Conservation (phyloP, 2,329 filamentous ascomycete genomes). For the Ilyonectria sp. region DNA sequence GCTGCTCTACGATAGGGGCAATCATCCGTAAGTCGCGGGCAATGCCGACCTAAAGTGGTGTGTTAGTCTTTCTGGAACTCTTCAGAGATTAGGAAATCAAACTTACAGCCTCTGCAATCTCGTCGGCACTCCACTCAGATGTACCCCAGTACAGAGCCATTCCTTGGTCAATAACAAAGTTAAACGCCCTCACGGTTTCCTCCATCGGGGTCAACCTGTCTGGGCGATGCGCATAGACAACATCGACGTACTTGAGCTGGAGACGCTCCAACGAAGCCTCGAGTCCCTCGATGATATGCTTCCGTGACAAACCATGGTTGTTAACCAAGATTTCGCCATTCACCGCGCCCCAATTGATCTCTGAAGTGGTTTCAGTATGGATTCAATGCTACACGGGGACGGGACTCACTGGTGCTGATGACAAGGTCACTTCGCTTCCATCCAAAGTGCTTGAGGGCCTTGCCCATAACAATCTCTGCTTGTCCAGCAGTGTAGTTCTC, state of each 20-base stretch:
- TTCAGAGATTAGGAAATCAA: accelerated
- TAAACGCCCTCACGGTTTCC: constrained; percentile 80
- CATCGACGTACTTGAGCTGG: constrained; percentile 74
- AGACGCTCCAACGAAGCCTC: constrained; percentile 71
- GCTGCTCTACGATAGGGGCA: constrained; percentile 77
- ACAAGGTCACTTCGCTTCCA: constrained; percentile 76
- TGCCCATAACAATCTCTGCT: constrained; percentile 75
- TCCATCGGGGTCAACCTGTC: constrained; percentile 79
- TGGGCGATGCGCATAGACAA: constrained; percentile 79
- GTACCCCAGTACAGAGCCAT: constrained; percentile 77
- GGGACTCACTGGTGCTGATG: constrained; percentile 66
- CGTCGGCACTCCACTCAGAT: constrained; percentile 78
- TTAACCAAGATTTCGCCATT: constrained; percentile 75
- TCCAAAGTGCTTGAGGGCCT: constrained; percentile 72
- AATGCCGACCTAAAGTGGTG: constrained; percentile 59
- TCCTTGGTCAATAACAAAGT: constrained; percentile 77
- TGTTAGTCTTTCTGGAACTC: neutral
- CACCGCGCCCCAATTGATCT: constrained; percentile 76
- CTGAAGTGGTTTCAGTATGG: constrained; percentile 35
- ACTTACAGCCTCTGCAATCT: constrained; percentile 72
- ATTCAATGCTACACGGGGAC: accelerated
- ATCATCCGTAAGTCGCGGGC: constrained; percentile 74
- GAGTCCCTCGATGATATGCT: constrained; percentile 74
- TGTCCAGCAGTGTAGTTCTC: constrained; percentile 74
- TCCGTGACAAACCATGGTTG: constrained; percentile 76